Evolutionary conservation across 805 yeast species (phyloP).

Genomic region (Kodamaea fukazawae): DNA sequence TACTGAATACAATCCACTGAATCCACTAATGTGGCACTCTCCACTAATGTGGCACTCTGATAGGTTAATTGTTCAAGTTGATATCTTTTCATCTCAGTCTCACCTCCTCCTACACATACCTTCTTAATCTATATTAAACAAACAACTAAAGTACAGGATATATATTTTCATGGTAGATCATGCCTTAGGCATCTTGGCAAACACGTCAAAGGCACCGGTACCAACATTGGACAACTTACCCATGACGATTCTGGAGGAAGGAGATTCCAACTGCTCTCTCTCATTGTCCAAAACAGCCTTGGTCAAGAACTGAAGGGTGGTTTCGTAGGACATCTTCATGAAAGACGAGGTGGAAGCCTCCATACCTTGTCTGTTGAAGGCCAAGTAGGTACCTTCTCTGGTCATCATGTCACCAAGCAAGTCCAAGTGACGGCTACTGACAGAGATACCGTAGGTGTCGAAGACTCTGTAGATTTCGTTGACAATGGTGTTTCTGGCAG

Average conservation of each 20-base stretch:
- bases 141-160: neutral
- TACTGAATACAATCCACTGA: too few species aligned
- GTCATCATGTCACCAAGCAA: conserved; percentile 99
- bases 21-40: too few species aligned
- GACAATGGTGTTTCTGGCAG: conserved; percentile 96
- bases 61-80: too few species aligned
- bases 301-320: conserved; percentile 95
- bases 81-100: too few species aligned
- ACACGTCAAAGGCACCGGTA: conserved; percentile 91
- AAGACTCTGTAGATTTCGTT: conserved; percentile 94
- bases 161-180: neutral
- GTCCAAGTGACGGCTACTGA: conserved; percentile 90
- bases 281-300: conserved; percentile 94
- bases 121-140: neutral
- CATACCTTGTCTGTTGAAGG: conserved; percentile 98
- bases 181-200: conserved; percentile 45
- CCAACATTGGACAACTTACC: conserved; percentile 92
- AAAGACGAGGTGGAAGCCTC: conserved; percentile 93
- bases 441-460: conserved; percentile 93
- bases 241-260: conserved; percentile 88
- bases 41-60: too few species aligned
- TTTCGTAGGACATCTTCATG: conserved; percentile 98
- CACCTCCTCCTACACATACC: too few species aligned
- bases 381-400: conserved; percentile 93
- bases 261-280: conserved; percentile 82